These are phyloP conservation scores for Sisymbrium altissimum DNA, from an alignment of 345 rosid genomes.

Conservation along the genomic window DNA sequence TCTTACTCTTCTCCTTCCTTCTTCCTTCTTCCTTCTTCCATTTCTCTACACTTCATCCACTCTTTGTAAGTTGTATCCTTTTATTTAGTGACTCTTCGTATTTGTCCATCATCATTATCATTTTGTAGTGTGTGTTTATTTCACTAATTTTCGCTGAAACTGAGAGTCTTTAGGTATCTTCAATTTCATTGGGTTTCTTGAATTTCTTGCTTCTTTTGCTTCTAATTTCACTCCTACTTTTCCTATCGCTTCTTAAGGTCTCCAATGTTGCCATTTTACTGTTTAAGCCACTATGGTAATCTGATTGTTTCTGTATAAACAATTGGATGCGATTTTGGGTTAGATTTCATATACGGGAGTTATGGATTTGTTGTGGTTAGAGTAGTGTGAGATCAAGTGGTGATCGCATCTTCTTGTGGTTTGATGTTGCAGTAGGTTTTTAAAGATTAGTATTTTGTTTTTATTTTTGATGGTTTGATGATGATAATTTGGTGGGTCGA, in stretches of 20 bases:
- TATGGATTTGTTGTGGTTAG: neutral
- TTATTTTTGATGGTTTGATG: too few relatives aligned
- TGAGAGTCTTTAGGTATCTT: neutral
- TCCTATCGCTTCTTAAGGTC: neutral
- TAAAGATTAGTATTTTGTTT: too few relatives aligned
- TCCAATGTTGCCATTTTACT: neutral
- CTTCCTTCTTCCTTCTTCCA: conserved; percentile 17
- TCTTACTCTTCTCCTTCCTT: conserved; percentile 10
- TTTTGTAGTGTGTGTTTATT: neutral
- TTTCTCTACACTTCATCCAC: conserved; percentile 1
- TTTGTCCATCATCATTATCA: neutral
- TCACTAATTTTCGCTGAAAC: conserved; percentile 5
- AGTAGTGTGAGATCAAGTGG: neutral
- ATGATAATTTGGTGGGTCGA: neutral
- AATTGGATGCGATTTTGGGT: neutral
- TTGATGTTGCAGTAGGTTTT: too few relatives aligned
- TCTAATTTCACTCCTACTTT: conserved; percentile 19
- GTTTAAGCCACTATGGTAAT: neutral
- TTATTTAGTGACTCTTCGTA: neutral
- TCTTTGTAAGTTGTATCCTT: neutral
- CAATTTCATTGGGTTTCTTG: neutral
- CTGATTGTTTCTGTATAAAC: neutral
- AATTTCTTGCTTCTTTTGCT: neutral
- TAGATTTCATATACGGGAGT: neutral
- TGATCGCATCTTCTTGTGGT: conserved; percentile 10